Evolutionary conservation across 345 rosid species (phyloP), one percentile per base, ranked within the genome.

Genomic region (Eucalyptus globulus): DNA sequence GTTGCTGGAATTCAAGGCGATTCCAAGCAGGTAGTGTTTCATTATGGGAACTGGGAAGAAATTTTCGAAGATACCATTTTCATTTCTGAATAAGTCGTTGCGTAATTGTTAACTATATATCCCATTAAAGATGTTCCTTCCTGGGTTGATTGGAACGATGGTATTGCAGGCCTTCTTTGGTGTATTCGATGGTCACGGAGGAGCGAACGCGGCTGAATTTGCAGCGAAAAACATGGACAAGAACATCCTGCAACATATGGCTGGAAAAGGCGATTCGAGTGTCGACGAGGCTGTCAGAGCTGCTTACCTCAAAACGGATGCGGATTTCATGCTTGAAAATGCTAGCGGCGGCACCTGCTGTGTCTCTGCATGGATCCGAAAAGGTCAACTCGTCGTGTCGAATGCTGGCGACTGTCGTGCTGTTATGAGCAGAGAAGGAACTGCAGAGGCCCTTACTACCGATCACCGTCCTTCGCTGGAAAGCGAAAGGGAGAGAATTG

Each of bases 341-440:
- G 88, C 88, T 5, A 44, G 88, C 14, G 99, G 99, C 2, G 99
- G 99, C 62, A 81, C 98, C 49, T 97, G 99, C 88, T 97, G 98
- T 76, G 95, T 95, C 14, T 96, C 99, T 5, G 97, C 97, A 87
- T 87, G 95, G 91, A 93, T 97, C 50, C 92, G 89, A 22, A 69
- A 93, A 22, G 97, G 96, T 9, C 50, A 93, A 49, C 91, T 97
- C 27, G 92, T 93, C 14, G 95, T 97, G 47, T 95, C 99, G 3
- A 96, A 96, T 87, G 96, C 94, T 1, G 99, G 99, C 10, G 99
- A 97, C 89, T 96, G 99, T 37, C 98, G 98, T 10, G 98, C 97
- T 44, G 98, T 97, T 69, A 60, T 96, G 88, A 93, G 99, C 88
- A 89, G 95, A 29, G 92, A 90, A 22, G 99, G 99, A 49, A 93